phyloP scores from a whole-genome alignment of 2,329 filamentous ascomycete species.

The Annulohypoxylon truncatum region DNA sequence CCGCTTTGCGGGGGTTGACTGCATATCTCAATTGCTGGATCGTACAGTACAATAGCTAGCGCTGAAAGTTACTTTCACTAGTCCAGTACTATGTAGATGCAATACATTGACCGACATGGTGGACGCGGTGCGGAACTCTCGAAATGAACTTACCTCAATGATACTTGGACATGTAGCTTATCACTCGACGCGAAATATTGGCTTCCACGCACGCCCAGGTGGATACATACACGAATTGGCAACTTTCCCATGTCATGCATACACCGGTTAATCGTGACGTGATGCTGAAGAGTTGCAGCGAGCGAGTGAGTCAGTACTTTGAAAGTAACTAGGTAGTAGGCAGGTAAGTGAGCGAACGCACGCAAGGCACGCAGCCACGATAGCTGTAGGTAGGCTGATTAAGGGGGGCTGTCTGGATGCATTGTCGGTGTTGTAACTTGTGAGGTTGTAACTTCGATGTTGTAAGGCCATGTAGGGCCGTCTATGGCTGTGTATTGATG shows the following conservation, averaged over 20 bases:
- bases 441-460: background rate
- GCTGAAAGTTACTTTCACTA: slow-evolving; percentile 26
- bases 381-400: slow-evolving; percentile 1
- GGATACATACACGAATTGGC: background rate
- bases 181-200: slow-evolving; percentile 1
- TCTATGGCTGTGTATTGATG: background rate
- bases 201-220: slow-evolving; percentile 3
- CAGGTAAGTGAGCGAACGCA: background rate
- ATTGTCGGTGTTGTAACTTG: background rate
- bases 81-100: background rate
- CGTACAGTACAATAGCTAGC: slow-evolving; percentile 6
- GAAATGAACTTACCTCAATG: slow-evolving; percentile 9
- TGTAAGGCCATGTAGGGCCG: background rate
- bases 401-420: background rate
- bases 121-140: slow-evolving; percentile 3
- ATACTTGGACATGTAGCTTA: slow-evolving; percentile 4
- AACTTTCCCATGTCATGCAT: slow-evolving; percentile 15
- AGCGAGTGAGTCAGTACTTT: slow-evolving; percentile 20
- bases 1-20: slow-evolving; percentile 27
- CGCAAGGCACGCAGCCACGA: background rate
- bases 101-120: slow-evolving; percentile 10
- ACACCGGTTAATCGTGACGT: slow-evolving; percentile 21
- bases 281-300: slow-evolving; percentile 31
- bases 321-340: too few relatives aligned
- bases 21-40: slow-evolving; percentile 17